A percentile compares a stretch with the other conserved stretches of the same genome.
Conservation (phyloP, 1,284 basidiomycete species). For the Fomitopsis schrenkii region DNA sequence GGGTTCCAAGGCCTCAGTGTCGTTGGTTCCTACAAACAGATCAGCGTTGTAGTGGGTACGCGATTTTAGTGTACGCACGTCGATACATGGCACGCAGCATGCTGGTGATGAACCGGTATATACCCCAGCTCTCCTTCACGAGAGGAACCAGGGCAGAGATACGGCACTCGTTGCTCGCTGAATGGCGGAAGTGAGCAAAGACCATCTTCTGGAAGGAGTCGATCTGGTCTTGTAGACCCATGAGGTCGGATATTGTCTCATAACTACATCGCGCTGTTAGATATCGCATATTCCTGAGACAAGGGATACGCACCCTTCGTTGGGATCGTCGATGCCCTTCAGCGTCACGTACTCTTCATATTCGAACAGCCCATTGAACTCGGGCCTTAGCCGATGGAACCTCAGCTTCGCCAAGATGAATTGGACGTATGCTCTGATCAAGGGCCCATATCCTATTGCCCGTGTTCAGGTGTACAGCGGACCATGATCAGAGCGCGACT, state of each 20-base stretch:
- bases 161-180: slow-evolving; percentile 91
- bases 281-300: neutral
- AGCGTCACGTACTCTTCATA: slow-evolving; percentile 96
- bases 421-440: slow-evolving; percentile 92
- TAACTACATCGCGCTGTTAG: slow-evolving; percentile 51
- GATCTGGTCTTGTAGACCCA: slow-evolving; percentile 95
- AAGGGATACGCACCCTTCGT: slow-evolving; percentile 76
- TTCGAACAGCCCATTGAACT: slow-evolving; percentile 96
- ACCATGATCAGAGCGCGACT: slow-evolving; percentile 13
- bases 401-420: slow-evolving; percentile 93
- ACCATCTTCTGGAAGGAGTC: slow-evolving; percentile 97
- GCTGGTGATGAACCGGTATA: slow-evolving; percentile 95
- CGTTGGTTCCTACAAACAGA: slow-evolving; percentile 71
- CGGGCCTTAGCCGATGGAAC: slow-evolving; percentile 89
- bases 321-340: slow-evolving; percentile 95
- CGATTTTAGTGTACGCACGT: slow-evolving; percentile 44
- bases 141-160: slow-evolving; percentile 92
- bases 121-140: slow-evolving; percentile 97
- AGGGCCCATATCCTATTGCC: slow-evolving; percentile 75
- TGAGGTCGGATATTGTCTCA: slow-evolving; percentile 93
- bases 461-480: neutral
- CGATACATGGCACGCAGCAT: slow-evolving; percentile 96
- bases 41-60: neutral
- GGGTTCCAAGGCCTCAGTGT: slow-evolving; percentile 82
- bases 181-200: slow-evolving; percentile 88